phyloP scores from a whole-genome alignment of 495 filamentous ascomycete species.

The Geopyxis carbonaria region DNA sequence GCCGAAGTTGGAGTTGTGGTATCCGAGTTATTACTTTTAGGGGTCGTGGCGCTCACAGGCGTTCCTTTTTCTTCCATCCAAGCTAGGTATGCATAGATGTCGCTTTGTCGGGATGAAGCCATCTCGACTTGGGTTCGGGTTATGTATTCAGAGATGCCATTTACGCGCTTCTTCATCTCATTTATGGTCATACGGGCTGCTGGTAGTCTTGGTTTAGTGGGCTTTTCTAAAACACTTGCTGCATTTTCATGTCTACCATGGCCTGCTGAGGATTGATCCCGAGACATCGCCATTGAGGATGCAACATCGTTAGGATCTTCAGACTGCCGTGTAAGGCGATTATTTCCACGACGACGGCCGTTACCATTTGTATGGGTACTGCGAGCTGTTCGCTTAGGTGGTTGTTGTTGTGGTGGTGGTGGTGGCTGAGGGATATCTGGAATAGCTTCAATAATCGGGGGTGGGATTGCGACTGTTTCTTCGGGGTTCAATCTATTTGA shows the following conservation, averaged over 20 bases:
- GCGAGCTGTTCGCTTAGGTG: conserved; percentile 18
- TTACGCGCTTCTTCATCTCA: conserved; percentile 77
- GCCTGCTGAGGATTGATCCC: conserved; percentile 20
- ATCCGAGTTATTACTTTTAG: conserved; percentile 16
- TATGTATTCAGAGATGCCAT: conserved; percentile 76
- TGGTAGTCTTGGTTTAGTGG: conserved; percentile 24
- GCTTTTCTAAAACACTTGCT: conserved; percentile 21
- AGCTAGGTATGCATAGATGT: conserved; percentile 24
- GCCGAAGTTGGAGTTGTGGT: conserved; percentile 8
- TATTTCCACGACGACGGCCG: conserved; percentile 21
- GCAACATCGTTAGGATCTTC: conserved; percentile 28
- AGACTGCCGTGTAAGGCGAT: conserved; percentile 24
- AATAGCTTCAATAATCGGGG: conserved; percentile 10
- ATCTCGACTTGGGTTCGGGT: conserved; percentile 79
- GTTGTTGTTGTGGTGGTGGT: conserved; percentile 23
- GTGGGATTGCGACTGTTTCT: conserved; percentile 13
- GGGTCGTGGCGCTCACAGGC: conserved; percentile 19
- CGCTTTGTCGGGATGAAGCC: conserved; percentile 32
- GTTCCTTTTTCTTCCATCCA: conserved; percentile 26
- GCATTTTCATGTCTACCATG: conserved; percentile 18
- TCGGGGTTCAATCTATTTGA: conserved; percentile 14
- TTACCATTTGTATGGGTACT: conserved; percentile 36
- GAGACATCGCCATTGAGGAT: conserved; percentile 28
- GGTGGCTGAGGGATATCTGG: conserved; percentile 19
- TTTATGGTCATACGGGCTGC: conserved; percentile 57